Percentiles rank a stretch among this genome's conserved stretches.
phyloP scores from a whole-genome alignment of 169 alveolate genomes.

The Plasmodium berghei region DNA sequence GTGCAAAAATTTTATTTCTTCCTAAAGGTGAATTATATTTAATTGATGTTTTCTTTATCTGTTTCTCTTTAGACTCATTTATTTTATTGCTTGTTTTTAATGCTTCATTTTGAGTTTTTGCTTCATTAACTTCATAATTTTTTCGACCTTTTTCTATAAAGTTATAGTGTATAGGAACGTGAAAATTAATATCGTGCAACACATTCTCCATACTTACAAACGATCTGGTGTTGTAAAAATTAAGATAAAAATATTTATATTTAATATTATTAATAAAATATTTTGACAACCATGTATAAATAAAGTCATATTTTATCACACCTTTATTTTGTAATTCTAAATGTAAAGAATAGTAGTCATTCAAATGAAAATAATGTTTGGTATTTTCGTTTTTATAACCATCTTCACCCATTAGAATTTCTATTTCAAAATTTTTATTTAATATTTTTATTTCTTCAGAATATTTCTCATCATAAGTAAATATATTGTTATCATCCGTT shows the following conservation, averaged over 20 bases:
- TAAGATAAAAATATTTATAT: slow-evolving; percentile 32
- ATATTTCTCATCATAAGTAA: slow-evolving; percentile 44
- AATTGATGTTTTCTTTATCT: neutral
- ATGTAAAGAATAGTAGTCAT: slow-evolving; percentile 27
- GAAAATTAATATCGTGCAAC: slow-evolving; percentile 10
- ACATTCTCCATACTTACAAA: slow-evolving; percentile 4
- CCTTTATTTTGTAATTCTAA: slow-evolving; percentile 63
- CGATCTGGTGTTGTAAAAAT: slow-evolving; percentile 22
- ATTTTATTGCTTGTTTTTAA: neutral
- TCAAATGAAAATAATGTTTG: slow-evolving; percentile 32
- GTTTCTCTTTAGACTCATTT: neutral
- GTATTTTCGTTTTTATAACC: slow-evolving; percentile 14
- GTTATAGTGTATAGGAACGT: slow-evolving; percentile 4
- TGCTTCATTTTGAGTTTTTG: neutral
- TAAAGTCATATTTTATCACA: slow-evolving; percentile 24
- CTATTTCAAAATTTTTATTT: slow-evolving; percentile 50
- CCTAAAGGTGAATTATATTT: neutral
- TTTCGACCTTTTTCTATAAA: slow-evolving; percentile 15
- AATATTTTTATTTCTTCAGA: slow-evolving; percentile 38
- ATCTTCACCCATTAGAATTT: slow-evolving; percentile 39
- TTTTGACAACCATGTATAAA: slow-evolving; percentile 44
- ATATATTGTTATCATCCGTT: slow-evolving; percentile 30
- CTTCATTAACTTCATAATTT: neutral
- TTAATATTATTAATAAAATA: slow-evolving; percentile 19
- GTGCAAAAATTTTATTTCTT: neutral